These are phyloP conservation scores for Panaeolus papilionaceus DNA, from an alignment of 768 basidiomycete species.

Conservation along the genomic window DNA sequence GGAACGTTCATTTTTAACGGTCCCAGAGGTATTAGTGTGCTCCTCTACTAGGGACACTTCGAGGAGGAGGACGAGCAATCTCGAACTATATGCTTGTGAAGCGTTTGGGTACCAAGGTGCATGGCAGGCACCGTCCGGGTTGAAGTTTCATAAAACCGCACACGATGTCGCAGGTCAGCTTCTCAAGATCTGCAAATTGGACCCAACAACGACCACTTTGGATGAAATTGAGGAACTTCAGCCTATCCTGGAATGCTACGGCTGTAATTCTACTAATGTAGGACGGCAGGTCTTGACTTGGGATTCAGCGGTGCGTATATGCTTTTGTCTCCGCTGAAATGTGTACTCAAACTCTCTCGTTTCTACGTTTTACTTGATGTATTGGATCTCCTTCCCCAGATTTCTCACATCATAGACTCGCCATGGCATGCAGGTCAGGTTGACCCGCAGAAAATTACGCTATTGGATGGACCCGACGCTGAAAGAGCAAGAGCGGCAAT, in stretches of 20 bases:
- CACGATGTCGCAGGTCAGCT: background rate
- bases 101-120: background rate
- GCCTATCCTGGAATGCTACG: conserved; percentile 19
- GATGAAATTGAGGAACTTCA: conserved; percentile 11
- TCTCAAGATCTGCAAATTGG: conserved; percentile 15
- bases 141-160: background rate
- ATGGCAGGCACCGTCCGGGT: background rate
- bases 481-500: background rate
- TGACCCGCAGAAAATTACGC: background rate
- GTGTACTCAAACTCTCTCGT: background rate
- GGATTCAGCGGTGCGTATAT: background rate
- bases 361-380: background rate
- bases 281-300: conserved; percentile 19
- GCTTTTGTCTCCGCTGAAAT: too few species aligned
- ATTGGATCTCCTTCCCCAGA: background rate
- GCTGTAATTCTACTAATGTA: background rate
- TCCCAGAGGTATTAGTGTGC: background rate
- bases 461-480: too few species aligned
- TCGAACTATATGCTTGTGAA: background rate
- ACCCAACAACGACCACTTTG: conserved; percentile 14
- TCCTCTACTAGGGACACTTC: background rate
- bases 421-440: background rate
- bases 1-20: background rate
- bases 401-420: background rate
- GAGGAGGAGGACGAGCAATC: background rate